phyloP scores from a whole-genome alignment of 768 basidiomycete genomes.

The Suillus cothurnatus region DNA sequence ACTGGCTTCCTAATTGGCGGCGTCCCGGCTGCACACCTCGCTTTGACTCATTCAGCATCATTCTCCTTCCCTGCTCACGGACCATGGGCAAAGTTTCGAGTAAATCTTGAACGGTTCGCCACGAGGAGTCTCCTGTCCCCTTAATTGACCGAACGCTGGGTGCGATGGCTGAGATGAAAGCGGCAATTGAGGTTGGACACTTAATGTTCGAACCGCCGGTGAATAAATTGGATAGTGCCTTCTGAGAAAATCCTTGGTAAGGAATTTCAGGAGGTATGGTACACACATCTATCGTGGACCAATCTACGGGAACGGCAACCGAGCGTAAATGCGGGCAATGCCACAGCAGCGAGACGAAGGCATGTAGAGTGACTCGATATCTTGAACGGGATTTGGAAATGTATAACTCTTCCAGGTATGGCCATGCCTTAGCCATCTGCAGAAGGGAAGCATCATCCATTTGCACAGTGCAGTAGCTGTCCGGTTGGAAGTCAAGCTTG shows the following conservation, averaged over 20 bases:
- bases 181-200: conserved; percentile 13
- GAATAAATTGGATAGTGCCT: neutral
- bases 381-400: neutral
- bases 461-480: neutral
- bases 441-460: conserved; percentile 2
- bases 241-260: conserved; percentile 8
- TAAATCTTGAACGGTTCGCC: no score
- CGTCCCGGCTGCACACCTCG: no score
- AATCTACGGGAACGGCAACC: neutral
- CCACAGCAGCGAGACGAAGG: neutral
- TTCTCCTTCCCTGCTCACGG: no score
- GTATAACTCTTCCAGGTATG: neutral
- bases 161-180: conserved; percentile 30
- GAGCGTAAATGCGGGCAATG: conserved; percentile 2
- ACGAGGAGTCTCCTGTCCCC: no score
- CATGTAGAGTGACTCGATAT: neutral
- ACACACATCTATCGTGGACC: neutral
- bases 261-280: neutral
- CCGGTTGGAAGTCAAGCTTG: neutral
- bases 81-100: no score
- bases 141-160: conserved; percentile 19
- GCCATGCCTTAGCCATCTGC: conserved; percentile 1
- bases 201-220: neutral
- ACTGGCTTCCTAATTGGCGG: no score
- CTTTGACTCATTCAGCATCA: no score